Evolutionary conservation across 495 filamentous ascomycete genomes (phyloP), one percentile per base, ranked within the genome.

Genomic region (Geopyxis carbonaria): DNA sequence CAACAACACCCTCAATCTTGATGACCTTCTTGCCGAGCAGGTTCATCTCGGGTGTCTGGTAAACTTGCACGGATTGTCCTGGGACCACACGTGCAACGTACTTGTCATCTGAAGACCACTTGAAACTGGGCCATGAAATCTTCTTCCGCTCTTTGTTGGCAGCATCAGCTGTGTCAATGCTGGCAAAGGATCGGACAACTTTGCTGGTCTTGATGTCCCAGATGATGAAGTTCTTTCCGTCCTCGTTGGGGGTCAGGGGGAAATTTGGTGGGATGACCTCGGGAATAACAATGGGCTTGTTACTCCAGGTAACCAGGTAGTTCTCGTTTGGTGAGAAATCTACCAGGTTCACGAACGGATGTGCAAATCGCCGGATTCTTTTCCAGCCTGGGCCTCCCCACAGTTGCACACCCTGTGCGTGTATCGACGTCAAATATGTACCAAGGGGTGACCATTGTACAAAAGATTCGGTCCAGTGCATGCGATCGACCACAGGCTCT

Each of bases 201-300:
- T 91, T 92, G 42, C 74, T 72, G 4, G 89, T 84, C 45, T 78
- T 81, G 38, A 95, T 74, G 60, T 97, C 89, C 89, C 89, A 97
- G 51, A 97, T 82, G 51, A 97, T 79, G 55, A 94, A 94, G 68
- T 93, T 92, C 70, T 95, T 94, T 45, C 89, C 89, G 50, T 97
- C 89, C 56, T 97, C 89, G 55, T 94, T 89, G 44, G 80, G 60
- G 5, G 80, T 75, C 22, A 97, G 62, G 2, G 80, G 61, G 35
- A 39, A 54, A 4, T 54, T 47, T 14, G 86, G 78, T 48, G 85
- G 72, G 20, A 80, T 80, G 41, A 67, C 66, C 55, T 95, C 89
- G 27, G 87, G 82, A 22, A 97, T 83, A 43, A 76, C 69, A 47
- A 97, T 86, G 18, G 89, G 82, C 22, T 79, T 69, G 58, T 86